Conservation (phyloP, 805 yeast species). For the Yarrowia keelungensis region DNA sequence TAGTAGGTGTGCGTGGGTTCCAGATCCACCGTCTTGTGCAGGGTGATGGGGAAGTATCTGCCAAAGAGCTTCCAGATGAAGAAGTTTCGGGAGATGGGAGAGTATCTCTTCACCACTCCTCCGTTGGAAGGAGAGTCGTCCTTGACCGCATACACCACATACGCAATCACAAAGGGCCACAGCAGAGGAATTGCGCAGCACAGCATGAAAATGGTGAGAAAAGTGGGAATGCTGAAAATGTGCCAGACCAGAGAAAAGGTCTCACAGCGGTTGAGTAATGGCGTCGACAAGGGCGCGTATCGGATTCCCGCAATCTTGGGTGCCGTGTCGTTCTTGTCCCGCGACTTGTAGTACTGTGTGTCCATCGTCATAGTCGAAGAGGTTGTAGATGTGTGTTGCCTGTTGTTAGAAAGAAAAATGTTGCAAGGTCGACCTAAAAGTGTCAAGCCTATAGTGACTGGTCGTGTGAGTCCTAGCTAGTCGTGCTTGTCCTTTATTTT, state of each 20-base stretch:
- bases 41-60: conserved; percentile 76
- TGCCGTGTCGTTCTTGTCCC: conserved; percentile 18
- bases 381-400: neutral
- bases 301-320: conserved; percentile 38
- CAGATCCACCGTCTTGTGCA: conserved; percentile 71
- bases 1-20: conserved; percentile 62
- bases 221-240: conserved; percentile 67
- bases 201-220: conserved; percentile 57
- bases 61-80: conserved; percentile 74
- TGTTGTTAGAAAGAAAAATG: conserved; percentile 10
- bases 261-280: conserved; percentile 59
- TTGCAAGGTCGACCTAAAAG: neutral
- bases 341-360: conserved; percentile 35
- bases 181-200: conserved; percentile 63
- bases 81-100: conserved; percentile 62
- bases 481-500: no score
- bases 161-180: conserved; percentile 74
- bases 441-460: neutral
- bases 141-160: conserved; percentile 62
- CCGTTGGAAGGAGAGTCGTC: conserved; percentile 83
- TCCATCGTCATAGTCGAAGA: conserved; percentile 5
- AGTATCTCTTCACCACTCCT: conserved; percentile 62
- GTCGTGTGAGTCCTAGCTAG: neutral
- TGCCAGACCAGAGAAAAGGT: conserved; percentile 78
- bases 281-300: conserved; percentile 40